These are phyloP conservation scores for Microbotryum scabiosae DNA, from an alignment of 1,284 basidiomycete species.

Conservation along the genomic window DNA sequence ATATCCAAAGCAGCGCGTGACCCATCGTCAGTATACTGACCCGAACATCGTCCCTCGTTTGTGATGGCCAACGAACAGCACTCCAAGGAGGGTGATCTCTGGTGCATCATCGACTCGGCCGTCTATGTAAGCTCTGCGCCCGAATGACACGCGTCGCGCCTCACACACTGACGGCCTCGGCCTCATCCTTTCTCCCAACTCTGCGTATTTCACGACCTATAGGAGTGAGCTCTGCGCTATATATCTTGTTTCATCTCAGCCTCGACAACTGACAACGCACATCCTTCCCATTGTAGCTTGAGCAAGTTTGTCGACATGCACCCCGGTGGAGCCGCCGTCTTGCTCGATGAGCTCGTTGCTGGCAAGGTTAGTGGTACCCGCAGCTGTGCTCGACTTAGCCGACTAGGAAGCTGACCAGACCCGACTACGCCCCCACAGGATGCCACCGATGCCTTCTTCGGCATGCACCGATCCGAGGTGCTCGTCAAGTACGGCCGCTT, in stretches of 20 bases:
- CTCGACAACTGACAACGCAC: no score
- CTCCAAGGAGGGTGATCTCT: constrained; percentile 65
- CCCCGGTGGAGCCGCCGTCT: constrained; percentile 68
- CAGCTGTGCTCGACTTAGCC: not conserved
- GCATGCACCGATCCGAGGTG: constrained; percentile 70
- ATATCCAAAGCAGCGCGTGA: not conserved
- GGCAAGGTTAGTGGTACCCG: constrained; percentile 27
- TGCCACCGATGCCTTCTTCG: constrained; percentile 75
- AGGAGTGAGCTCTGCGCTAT: no score
- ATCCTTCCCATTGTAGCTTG: constrained; percentile 37
- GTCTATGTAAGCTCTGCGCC: constrained; percentile 53
- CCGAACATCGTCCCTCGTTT: not conserved
- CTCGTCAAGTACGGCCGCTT: constrained; percentile 48
- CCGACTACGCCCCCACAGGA: constrained; percentile 56
- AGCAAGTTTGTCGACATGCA: constrained; percentile 68
- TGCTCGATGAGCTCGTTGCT: constrained; percentile 39
- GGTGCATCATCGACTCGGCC: constrained; percentile 72
- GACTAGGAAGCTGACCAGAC: constrained; percentile 33
- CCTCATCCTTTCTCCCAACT: no score
- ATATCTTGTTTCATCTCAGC: no score
- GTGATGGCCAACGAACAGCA: constrained; percentile 47
- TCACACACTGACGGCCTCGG: no score
- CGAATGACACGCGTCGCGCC: not conserved
- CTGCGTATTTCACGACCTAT: no score
- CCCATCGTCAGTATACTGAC: not conserved